phyloP scores from a whole-genome alignment of 805 yeast genomes.

The Saccharomycopsis fermentans region DNA sequence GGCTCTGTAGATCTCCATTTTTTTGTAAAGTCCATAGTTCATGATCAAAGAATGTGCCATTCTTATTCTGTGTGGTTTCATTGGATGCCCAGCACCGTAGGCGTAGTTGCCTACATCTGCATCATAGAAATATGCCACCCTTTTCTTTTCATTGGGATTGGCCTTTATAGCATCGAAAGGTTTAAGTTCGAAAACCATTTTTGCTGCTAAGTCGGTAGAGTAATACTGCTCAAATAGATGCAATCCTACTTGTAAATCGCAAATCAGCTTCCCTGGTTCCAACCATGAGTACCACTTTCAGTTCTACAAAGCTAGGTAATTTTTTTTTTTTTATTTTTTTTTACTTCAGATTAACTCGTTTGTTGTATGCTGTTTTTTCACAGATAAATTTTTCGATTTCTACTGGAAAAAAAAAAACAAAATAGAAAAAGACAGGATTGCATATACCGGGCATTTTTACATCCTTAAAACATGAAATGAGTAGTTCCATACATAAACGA shows the following conservation, averaged over 20 bases:
- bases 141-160: constrained; percentile 22
- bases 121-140: constrained; percentile 75
- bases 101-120: constrained; percentile 97
- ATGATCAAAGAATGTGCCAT: constrained; percentile 96
- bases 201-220: not conserved
- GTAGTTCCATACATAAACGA: too few species aligned
- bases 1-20: constrained; percentile 95
- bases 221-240: not conserved
- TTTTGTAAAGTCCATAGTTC: constrained; percentile 93
- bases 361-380: too few species aligned
- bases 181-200: constrained; percentile 39
- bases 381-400: too few species aligned
- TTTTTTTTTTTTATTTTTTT: not conserved
- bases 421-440: too few species aligned
- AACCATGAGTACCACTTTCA: not conserved
- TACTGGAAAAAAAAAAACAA: too few species aligned
- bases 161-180: constrained; percentile 51
- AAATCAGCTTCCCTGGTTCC: not conserved
- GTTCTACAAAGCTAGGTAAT: not conserved
- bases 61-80: constrained; percentile 98
- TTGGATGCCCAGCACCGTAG: constrained; percentile 97
- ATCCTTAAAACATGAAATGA: too few species aligned
- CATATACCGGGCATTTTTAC: too few species aligned
- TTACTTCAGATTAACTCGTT: too few species aligned
- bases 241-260: not conserved